phyloP scores from a whole-genome alignment of 306 rosid genomes.

The Cicer arietinum region DNA sequence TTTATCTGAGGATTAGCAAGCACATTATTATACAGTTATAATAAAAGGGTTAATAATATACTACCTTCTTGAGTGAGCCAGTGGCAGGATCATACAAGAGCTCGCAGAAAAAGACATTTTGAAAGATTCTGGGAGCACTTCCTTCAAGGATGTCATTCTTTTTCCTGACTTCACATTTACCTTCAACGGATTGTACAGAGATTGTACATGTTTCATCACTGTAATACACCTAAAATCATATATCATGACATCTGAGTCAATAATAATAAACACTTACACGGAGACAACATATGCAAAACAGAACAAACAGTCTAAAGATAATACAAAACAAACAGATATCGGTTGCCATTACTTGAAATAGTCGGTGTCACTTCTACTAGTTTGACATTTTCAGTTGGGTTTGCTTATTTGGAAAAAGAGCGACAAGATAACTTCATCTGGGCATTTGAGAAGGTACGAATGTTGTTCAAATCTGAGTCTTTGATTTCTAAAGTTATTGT shows the following conservation, averaged over 20 bases:
- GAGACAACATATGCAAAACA: slow-evolving; percentile 16
- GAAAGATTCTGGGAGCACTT: slow-evolving; percentile 46
- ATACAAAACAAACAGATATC: not conserved
- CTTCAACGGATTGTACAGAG: slow-evolving; percentile 55
- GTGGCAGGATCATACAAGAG: slow-evolving; percentile 55
- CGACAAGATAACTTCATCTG: too few relatives aligned
- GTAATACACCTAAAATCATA: slow-evolving; percentile 54
- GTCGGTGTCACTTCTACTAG: too few relatives aligned
- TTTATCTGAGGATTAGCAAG: slow-evolving; percentile 20
- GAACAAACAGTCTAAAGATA: slow-evolving; percentile 6
- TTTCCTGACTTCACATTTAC: slow-evolving; percentile 59
- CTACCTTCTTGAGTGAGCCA: slow-evolving; percentile 61
- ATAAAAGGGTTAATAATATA: slow-evolving; percentile 27
- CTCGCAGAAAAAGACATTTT: slow-evolving; percentile 58
- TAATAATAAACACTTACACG: not conserved
- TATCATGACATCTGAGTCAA: slow-evolving; percentile 37
- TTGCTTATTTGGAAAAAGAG: too few relatives aligned
- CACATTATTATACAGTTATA: slow-evolving; percentile 14
- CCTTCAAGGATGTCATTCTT: slow-evolving; percentile 50
- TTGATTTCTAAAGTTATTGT: too few relatives aligned
- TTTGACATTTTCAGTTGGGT: too few relatives aligned
- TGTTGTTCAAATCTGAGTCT: too few relatives aligned
- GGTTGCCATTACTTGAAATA: too few relatives aligned
- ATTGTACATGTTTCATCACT: slow-evolving; percentile 51
- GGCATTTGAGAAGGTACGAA: too few relatives aligned